Evolutionary conservation across 148 eudicot genomes (phyloP).

Genomic region (Hydrangea macrophylla): DNA sequence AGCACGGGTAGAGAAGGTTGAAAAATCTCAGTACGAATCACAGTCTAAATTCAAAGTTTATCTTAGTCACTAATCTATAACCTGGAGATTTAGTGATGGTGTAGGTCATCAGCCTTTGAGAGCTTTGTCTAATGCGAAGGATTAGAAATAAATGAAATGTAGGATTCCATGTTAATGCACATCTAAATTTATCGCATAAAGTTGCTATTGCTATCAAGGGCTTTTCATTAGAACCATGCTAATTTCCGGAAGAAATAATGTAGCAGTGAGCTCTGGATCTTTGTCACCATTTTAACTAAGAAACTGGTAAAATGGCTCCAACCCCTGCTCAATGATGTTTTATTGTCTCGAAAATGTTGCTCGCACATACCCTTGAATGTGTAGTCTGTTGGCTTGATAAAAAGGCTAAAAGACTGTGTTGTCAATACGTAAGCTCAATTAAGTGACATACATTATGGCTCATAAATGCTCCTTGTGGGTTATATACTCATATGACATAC

Average conservation of each 20-base stretch:
- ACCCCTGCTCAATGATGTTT: too few relatives aligned
- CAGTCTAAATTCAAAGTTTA: too few relatives aligned
- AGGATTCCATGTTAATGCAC: too few relatives aligned
- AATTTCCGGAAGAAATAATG: neutral
- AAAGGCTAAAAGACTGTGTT: neutral
- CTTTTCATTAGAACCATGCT: neutral
- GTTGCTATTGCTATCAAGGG: neutral
- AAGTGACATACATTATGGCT: neutral
- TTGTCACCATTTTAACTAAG: neutral
- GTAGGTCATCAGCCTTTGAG: too few relatives aligned
- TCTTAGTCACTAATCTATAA: too few relatives aligned
- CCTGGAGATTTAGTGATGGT: too few relatives aligned
- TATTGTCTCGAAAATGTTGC: neutral
- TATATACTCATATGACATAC: too few relatives aligned
- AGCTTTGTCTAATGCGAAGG: too few relatives aligned
- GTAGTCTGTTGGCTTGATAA: neutral
- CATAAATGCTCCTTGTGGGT: slow-evolving; percentile 8
- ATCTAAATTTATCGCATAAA: neutral
- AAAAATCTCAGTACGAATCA: too few relatives aligned
- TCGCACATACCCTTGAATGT: neutral
- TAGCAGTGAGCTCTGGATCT: neutral
- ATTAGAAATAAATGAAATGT: too few relatives aligned
- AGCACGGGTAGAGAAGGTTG: too few relatives aligned
- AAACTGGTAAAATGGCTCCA: neutral
- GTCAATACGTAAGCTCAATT: neutral